These are phyloP conservation scores for Botryobasidium botryosum DNA, from an alignment of 768 basidiomycete genomes.

Conservation along the genomic window DNA sequence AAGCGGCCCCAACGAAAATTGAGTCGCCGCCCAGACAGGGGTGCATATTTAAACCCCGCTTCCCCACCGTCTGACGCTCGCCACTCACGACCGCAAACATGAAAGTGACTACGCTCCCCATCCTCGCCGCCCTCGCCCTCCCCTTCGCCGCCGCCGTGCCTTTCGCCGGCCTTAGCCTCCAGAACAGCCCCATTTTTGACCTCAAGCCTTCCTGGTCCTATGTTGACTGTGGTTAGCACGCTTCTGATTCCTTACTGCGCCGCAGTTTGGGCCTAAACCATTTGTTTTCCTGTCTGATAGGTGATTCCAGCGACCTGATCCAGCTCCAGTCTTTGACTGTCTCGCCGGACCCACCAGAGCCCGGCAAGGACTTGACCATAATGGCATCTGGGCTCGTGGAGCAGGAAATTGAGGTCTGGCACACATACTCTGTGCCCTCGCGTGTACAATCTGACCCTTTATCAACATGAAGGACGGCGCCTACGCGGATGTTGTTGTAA, in stretches of 20 bases:
- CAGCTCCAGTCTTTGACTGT: slow-evolving; percentile 56
- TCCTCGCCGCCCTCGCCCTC: slow-evolving; percentile 12
- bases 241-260: slow-evolving; percentile 16
- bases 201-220: background rate
- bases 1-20: no score
- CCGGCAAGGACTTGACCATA: slow-evolving; percentile 80
- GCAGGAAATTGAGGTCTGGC: slow-evolving; percentile 56
- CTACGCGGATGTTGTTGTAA: slow-evolving; percentile 76
- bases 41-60: no score
- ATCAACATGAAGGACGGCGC: slow-evolving; percentile 58
- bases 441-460: slow-evolving; percentile 2
- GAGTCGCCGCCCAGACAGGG: no score
- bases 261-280: slow-evolving; percentile 17
- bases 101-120: no score
- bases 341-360: slow-evolving; percentile 75
- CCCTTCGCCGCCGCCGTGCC: slow-evolving; percentile 14
- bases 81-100: no score
- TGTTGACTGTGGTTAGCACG: slow-evolving; percentile 1
- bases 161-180: no score
- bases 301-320: slow-evolving; percentile 28
- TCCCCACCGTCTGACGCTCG: no score
- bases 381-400: slow-evolving; percentile 45
- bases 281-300: slow-evolving; percentile 20
- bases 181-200: no score
- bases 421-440: slow-evolving; percentile 9